Conservation (phyloP, 805 yeast species). For the Starmerella floris region DNA sequence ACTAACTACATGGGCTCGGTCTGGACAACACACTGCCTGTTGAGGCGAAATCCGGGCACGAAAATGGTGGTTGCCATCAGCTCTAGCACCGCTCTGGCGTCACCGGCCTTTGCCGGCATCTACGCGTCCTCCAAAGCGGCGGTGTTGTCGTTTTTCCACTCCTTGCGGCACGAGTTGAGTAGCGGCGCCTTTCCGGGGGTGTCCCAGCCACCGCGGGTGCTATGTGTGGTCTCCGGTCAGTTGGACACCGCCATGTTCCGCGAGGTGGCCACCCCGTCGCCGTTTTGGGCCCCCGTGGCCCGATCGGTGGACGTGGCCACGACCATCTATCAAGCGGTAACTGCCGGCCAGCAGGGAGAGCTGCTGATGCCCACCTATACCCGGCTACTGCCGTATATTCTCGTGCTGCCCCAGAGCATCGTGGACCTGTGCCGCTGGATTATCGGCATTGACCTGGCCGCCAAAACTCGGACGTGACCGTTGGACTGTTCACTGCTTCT, state of each 20-base stretch:
- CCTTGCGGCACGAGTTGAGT: constrained; percentile 44
- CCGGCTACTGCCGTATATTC: constrained; percentile 48
- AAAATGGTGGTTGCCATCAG: constrained; percentile 62
- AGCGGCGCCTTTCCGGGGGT: no score
- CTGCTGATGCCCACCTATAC: constrained; percentile 57
- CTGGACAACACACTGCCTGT: constrained; percentile 40
- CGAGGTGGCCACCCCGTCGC: constrained; percentile 53
- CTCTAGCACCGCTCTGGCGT: constrained; percentile 60
- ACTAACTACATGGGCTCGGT: constrained; percentile 55
- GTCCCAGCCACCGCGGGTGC: constrained; percentile 40
- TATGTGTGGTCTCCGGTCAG: constrained; percentile 70
- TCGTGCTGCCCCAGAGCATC: constrained; percentile 56
- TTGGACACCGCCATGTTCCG: constrained; percentile 54
- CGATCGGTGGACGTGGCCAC: constrained; percentile 50
- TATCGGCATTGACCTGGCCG: constrained; percentile 47
- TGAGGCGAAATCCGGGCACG: background rate
- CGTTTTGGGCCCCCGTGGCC: constrained; percentile 58
- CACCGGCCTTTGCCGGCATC: constrained; percentile 57
- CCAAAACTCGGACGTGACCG: no score
- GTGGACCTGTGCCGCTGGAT: constrained; percentile 38
- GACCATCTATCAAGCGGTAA: constrained; percentile 30
- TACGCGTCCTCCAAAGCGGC: constrained; percentile 81
- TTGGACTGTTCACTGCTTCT: no score
- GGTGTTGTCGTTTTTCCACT: constrained; percentile 56
- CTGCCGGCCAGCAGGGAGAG: constrained; percentile 37